Base-by-base conservation (phyloP, 805 yeast species). In the Myxozyma monticola region DNA sequence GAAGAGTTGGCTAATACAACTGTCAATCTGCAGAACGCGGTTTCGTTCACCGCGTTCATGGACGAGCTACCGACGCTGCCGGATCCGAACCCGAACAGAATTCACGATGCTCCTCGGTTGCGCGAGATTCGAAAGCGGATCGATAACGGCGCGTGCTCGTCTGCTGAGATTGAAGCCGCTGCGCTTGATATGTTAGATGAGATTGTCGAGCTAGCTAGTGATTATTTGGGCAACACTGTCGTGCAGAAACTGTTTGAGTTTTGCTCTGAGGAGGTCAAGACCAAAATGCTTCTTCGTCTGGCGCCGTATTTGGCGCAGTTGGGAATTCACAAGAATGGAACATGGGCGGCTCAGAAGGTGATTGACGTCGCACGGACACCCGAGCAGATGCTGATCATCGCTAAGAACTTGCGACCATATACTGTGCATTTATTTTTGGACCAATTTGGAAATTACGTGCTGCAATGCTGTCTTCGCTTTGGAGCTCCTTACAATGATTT, bases 331-430 rank as follows among this genome's bases (percentile, higher is more conserved):
- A 93, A 93, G 65, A 93, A 93, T 67, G 99, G 99, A 55, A 93
- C 99, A 4, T 93, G 99, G 99, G 98, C 97, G 1, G 95, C 96
- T 21, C 99, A 93, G 68, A 93, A 91, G 68, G 84, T 93, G 68
- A 89, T 93, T 60, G 85, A 82, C 58, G 82, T 83, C 38, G 84
- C 88, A 3, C 69, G 76, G 56, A 81, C 80, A 42, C 81, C 76
- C 37, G 76, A 79, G 42, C 87, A 82, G 61, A 84, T 80, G 66
- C 70, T 75, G 60, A 65, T 85, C 42, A 85, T 93, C 37, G 81
- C 84, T 7, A 72, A 78, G 22, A 79, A 88, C 35, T 76, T 93
- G 56, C 78, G 80, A 52, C 93, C 95, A 1, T 89, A 85, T 63
- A 79, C 93, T 40, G 87, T 85, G 0, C 87, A 90, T 42, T 73